Percentiles rank a stretch among this genome's conserved stretches.
phyloP scores from a whole-genome alignment of 2,329 filamentous ascomycete species.

The Rhynchosporium agropyri region DNA sequence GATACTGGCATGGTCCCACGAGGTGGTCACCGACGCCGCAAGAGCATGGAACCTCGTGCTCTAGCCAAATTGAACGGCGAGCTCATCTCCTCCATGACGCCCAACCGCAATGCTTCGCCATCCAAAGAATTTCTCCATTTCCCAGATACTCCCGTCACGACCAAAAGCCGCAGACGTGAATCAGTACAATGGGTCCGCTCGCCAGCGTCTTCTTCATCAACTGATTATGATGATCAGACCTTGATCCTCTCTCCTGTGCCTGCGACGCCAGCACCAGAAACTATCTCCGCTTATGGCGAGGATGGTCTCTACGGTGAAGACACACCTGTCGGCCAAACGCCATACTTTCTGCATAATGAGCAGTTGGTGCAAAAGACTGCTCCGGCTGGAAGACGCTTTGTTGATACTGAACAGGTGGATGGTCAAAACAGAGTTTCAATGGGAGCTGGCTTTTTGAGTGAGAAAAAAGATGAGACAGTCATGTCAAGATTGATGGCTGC shows the following conservation, averaged over 20 bases:
- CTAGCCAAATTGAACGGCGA: conserved; percentile 70
- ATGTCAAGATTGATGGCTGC: conserved; percentile 63
- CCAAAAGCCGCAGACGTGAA: conserved; percentile 39
- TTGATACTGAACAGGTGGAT: conserved; percentile 29
- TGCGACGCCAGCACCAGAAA: conserved; percentile 40
- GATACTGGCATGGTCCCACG: conserved; percentile 69
- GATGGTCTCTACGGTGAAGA: conserved; percentile 39
- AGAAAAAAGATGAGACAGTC: conserved; percentile 54
- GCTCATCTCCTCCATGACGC: conserved; percentile 49
- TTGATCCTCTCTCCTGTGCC: conserved; percentile 40
- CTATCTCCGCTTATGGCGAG: conserved; percentile 39
- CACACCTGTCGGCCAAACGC: conserved; percentile 39
- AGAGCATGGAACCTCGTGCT: conserved; percentile 78
- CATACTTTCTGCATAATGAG: conserved; percentile 41
- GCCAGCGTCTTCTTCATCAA: conserved; percentile 29
- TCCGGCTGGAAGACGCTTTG: conserved; percentile 37
- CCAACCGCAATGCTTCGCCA: conserved; percentile 36
- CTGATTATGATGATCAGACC: conserved; percentile 31
- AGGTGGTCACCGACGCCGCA: conserved; percentile 70
- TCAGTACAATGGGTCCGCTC: conserved; percentile 42
- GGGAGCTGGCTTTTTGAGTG: conserved; percentile 49
- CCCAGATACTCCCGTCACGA: conserved; percentile 38
- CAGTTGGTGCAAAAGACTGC: conserved; percentile 41
- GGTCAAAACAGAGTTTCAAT: conserved; percentile 8
- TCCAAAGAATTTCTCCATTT: conserved; percentile 39